Conservation (phyloP, 2,329 filamentous ascomycete species). For the Tolypocladium paradoxum region DNA sequence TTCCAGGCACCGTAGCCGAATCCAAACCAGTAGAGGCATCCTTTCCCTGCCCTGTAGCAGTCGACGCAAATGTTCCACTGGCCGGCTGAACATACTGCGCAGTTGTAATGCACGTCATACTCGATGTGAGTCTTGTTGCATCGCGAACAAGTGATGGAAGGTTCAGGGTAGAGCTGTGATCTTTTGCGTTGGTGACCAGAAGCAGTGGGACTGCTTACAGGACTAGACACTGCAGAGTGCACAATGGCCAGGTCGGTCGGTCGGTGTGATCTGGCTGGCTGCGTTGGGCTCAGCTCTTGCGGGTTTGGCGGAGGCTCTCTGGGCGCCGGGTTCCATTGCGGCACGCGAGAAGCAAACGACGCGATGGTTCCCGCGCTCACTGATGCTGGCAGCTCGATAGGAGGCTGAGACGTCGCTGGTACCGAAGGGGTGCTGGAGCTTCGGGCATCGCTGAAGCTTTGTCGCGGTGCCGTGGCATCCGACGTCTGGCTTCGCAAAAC, state of each 20-base stretch:
- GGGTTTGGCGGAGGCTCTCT: conserved; percentile 1
- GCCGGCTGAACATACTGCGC: conserved; percentile 56
- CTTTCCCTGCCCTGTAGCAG: conserved; percentile 68
- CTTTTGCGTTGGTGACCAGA: conserved; percentile 28
- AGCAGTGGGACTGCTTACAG: conserved; percentile 19
- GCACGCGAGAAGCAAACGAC: conserved; percentile 26
- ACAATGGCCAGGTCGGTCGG: conserved; percentile 30
- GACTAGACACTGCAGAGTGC: conserved; percentile 20
- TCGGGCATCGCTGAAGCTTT: conserved; percentile 30
- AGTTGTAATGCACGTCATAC: conserved; percentile 80
- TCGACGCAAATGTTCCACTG: conserved; percentile 68
- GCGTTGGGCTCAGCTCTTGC: conserved; percentile 11
- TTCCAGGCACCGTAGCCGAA: conserved; percentile 65
- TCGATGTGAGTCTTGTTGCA: conserved; percentile 67
- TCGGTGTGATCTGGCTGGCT: conserved; percentile 17
- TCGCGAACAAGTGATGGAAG: conserved; percentile 60
- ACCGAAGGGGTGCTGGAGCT: conserved; percentile 28
- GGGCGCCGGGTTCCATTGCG: conserved; percentile 12
- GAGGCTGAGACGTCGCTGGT: conserved; percentile 11
- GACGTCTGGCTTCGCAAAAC: conserved; percentile 29
- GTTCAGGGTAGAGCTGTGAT: conserved; percentile 52
- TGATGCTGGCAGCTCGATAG: conserved; percentile 10
- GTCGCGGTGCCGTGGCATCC: conserved; percentile 25
- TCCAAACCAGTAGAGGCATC: conserved; percentile 81
- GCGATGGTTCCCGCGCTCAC: conserved; percentile 12